Conservation (phyloP, 768 basidiomycete species). For the Cyclocybe cylindracea region DNA sequence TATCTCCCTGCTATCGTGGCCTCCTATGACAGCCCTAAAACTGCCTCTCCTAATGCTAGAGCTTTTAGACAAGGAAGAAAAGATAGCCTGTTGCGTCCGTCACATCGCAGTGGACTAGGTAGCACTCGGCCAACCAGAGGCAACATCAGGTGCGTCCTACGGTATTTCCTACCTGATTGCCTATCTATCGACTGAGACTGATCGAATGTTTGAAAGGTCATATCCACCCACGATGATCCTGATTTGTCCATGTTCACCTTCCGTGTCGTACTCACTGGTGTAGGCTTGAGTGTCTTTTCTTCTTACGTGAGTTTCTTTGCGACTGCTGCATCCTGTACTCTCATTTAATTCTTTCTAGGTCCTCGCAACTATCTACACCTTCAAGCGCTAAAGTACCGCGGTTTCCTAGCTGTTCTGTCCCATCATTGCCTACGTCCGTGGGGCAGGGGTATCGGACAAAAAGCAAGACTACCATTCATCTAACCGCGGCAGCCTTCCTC, state of each 20-base stretch:
- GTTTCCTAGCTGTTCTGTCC: constrained; percentile 58
- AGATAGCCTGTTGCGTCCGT: constrained; percentile 7
- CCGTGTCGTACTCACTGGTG: constrained; percentile 46
- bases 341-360: constrained; percentile 20
- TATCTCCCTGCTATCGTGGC: not conserved
- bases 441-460: constrained; percentile 33
- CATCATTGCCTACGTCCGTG: constrained; percentile 56
- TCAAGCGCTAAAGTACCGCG: constrained; percentile 46
- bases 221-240: constrained; percentile 51
- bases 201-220: constrained; percentile 31
- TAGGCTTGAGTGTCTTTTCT: constrained; percentile 49
- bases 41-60: not conserved
- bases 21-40: not conserved
- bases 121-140: constrained; percentile 42
- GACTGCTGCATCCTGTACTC: not conserved
- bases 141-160: constrained; percentile 37
- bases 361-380: constrained; percentile 37
- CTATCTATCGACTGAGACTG: not conserved
- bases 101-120: constrained; percentile 15
- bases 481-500: constrained; percentile 34
- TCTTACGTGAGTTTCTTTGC: constrained; percentile 25
- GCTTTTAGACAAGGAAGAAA: constrained; percentile 2
- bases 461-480: constrained; percentile 4
- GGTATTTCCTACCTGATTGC: not conserved
- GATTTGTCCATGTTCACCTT: constrained; percentile 47